Percentiles rank a stretch among this genome's conserved stretches.
These are phyloP conservation scores for Boletellus sp. DNA, from an alignment of 768 basidiomycete genomes.

Conservation along the genomic window DNA sequence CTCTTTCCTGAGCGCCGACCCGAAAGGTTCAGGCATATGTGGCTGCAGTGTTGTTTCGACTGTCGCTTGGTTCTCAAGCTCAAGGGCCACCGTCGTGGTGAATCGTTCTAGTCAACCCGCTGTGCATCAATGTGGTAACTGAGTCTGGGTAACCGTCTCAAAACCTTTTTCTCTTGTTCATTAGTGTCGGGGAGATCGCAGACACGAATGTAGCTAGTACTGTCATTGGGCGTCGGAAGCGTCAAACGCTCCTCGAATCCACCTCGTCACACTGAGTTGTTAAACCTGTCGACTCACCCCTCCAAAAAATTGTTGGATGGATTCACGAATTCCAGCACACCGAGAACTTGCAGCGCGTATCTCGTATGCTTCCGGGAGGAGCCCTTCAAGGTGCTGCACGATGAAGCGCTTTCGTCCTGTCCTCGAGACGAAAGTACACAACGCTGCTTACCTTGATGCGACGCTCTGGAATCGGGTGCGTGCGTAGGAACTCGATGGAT, in stretches of 20 bases:
- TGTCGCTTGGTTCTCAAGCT: neutral
- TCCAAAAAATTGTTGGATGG: constrained; percentile 23
- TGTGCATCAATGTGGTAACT: constrained; percentile 3
- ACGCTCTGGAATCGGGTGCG: constrained; percentile 74
- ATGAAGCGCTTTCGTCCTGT: neutral
- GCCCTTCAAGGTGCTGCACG: constrained; percentile 46
- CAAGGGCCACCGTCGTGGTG: neutral
- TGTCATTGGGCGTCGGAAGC: no score
- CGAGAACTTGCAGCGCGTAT: constrained; percentile 54
- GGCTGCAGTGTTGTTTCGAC: constrained; percentile 10
- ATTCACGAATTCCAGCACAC: constrained; percentile 43
- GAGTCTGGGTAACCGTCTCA: neutral
- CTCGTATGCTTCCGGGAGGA: constrained; percentile 55
- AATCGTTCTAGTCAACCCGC: constrained; percentile 8
- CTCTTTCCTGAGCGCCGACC: constrained; percentile 32
- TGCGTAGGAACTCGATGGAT: constrained; percentile 61
- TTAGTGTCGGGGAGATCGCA: neutral
- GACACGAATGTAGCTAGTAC: no score
- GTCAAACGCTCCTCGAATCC: neutral
- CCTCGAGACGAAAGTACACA: neutral
- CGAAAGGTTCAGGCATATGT: constrained; percentile 38
- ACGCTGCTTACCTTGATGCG: constrained; percentile 60
- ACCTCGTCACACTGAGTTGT: neutral
- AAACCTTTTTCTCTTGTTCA: neutral
- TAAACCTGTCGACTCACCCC: constrained; percentile 13